Conservation (phyloP, 2,329 filamentous ascomycete species). For the Penicillium sp. region DNA sequence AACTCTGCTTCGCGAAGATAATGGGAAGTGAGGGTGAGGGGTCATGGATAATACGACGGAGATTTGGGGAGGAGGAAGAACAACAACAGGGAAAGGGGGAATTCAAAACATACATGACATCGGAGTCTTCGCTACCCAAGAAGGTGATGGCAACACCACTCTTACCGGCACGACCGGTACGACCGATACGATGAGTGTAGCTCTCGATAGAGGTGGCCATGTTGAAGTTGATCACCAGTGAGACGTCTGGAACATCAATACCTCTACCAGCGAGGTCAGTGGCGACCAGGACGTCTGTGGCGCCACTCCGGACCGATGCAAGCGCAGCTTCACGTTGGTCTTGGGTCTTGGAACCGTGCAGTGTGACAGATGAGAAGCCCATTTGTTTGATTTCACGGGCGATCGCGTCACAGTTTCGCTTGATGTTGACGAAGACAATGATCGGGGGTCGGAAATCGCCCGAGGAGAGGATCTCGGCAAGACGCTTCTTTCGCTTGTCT, state of each 20-base stretch:
- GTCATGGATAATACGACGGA: neutral
- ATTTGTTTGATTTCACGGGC: conserved; percentile 90
- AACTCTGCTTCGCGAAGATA: neutral
- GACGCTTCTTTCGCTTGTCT: conserved; percentile 92
- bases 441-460: conserved; percentile 80
- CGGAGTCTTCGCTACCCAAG: conserved; percentile 79
- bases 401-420: conserved; percentile 94
- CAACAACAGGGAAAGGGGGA: neutral
- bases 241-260: conserved; percentile 95
- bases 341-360: conserved; percentile 95
- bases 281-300: conserved; percentile 82
- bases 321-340: conserved; percentile 94
- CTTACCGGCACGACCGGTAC: conserved; percentile 96
- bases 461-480: conserved; percentile 80
- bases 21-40: too few relatives aligned
- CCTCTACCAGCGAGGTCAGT: conserved; percentile 93
- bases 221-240: conserved; percentile 96
- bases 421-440: conserved; percentile 99
- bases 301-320: conserved; percentile 71
- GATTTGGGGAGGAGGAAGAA: neutral
- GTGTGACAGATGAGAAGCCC: conserved; percentile 81
- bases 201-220: conserved; percentile 90
- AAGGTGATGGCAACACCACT: conserved; percentile 95
- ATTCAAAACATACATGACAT: conserved; percentile 61
- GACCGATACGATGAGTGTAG: conserved; percentile 94